Evolutionary conservation across 2,329 filamentous ascomycete genomes (phyloP), one percentile per base, ranked within the genome.

Genomic region (Nakataea oryzae): DNA sequence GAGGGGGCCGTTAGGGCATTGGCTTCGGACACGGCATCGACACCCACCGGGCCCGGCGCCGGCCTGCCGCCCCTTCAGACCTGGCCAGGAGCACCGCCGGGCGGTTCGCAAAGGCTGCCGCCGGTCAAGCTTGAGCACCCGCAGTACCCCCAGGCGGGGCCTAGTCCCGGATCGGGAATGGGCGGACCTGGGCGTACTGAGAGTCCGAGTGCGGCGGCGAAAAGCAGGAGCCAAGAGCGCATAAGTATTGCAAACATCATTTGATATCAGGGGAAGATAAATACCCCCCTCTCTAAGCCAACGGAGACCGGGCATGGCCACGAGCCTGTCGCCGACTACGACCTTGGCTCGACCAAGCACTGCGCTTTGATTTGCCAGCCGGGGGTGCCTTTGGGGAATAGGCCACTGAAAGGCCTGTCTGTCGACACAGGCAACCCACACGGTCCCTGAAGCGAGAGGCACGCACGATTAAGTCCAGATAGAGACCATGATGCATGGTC

Each of bases 1-100:
- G 88, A 95, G 68, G 79, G 81, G 61, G 79, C 84, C 27, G 76
- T 90, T 4, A 77, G 81, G 24, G 78, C 81, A 54, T 73, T 91
- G 41, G 68, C 79, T 73, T 64, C 78, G 74, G 62, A 67, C 61
- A 41, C 70, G 62, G 63, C 66, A 63, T 64, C 69, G 66, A 47
- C 72, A 63, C 64, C 69, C 63, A 64, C 65, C 54, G 70, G 67
- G 50, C 54, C 71, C 30, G 62, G 11, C 50, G 58, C 47, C 21
- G 63, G 64, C 17, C 62, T 62, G 2, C 58, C 62, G 32, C 61
- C 64, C 12, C 60, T 57, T 11, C 63, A 60, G 14, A 60, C 63
- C 7, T 24, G 24, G 56, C 63, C 64, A 21, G 61, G 58, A 56
- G 54, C 57, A 26, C 34, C 27, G 56, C n/a, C 61, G 9, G 62